Evolutionary conservation across 805 yeast species (phyloP).

Genomic region (Monosporozyma solicola): DNA sequence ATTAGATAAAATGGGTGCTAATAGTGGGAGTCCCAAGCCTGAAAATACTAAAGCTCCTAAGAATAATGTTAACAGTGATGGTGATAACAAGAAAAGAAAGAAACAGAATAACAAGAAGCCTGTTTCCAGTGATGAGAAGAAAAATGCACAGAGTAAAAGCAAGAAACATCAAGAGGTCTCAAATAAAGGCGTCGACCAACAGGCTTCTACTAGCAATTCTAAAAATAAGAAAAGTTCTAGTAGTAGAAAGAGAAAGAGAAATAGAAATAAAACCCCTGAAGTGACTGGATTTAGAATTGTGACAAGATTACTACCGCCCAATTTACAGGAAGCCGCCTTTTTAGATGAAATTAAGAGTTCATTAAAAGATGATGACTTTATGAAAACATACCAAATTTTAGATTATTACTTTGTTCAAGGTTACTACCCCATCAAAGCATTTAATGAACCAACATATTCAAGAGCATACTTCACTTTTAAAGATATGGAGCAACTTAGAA

Average conservation of each 20-base stretch:
- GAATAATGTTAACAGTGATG: background rate
- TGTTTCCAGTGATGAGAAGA: background rate
- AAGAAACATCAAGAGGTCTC: background rate
- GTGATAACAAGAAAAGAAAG: background rate
- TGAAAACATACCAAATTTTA: conserved; percentile 23
- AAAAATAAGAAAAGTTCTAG: background rate
- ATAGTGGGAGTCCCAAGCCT: background rate
- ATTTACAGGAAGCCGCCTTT: conserved; percentile 30
- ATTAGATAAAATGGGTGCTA: background rate
- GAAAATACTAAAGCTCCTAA: background rate
- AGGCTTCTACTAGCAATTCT: background rate
- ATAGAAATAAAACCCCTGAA: conserved; percentile 3
- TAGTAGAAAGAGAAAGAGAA: conserved; percentile 5
- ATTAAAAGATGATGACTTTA: conserved; percentile 5
- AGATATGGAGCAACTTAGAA: conserved; percentile 20
- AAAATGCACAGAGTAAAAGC: background rate
- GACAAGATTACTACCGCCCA: conserved; percentile 39
- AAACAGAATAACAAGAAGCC: background rate
- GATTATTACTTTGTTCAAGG: conserved; percentile 30
- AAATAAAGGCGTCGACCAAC: background rate
- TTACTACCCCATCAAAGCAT: conserved; percentile 18
- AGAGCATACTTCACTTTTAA: conserved; percentile 37
- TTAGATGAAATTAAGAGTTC: conserved; percentile 1
- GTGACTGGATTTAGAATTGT: conserved; percentile 22
- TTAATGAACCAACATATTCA: conserved; percentile 34